Evolutionary conservation across 2,329 filamentous ascomycete species (phyloP), one percentile per base, ranked within the genome.

Genomic region (Arthroderma sp.): DNA sequence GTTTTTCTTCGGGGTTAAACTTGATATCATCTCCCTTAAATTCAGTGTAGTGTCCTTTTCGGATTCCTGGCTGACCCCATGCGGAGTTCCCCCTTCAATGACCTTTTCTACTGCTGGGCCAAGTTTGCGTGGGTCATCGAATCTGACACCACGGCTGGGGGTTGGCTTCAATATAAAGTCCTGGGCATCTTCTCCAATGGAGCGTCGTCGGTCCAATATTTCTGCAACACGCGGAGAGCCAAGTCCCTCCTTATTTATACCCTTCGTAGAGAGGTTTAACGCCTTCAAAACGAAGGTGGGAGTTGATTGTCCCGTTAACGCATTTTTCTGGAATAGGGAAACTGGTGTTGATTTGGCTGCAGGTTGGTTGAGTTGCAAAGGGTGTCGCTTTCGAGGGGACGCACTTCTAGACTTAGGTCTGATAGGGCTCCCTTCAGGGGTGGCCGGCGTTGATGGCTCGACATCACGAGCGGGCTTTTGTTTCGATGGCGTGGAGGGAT

Each of bases 11-110:
- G 88, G 87, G 23, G 86, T 89, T 61, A 91, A 76, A 58, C 82
- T 86, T 60, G 86, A 79, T 60, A 91, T 91, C 81, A 89, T 85
- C 61, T 88, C 85, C 61, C 82, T 86, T 44, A 91, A 72, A 61
- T 82, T 88, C 37, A 83, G 70, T 0, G 85, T 86, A 2, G 75
- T 76, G 61, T 88, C 85, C 51, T 76, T 79, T 35, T 83, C 81
- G 4, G 73, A 75, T 63, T 81, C 79, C 33, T 78, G 75, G 63
- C 82, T 77, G 19, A 81, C 71, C 47, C 81, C 77, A 52, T 31
- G 35, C 2, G 23, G 53, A 1, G 60, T 59, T 11, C 15, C 21
- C 1, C 60, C 60, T 64, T 79, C 81, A 82, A 77, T 60, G 87
- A 83, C 83, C 52, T 74, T 75, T 57, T 88, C 83, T 49, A 86